Percentiles rank a stretch among this genome's conserved stretches.
Conservation (phyloP, 768 basidiomycete species). For the Lactarius akahatsu region DNA sequence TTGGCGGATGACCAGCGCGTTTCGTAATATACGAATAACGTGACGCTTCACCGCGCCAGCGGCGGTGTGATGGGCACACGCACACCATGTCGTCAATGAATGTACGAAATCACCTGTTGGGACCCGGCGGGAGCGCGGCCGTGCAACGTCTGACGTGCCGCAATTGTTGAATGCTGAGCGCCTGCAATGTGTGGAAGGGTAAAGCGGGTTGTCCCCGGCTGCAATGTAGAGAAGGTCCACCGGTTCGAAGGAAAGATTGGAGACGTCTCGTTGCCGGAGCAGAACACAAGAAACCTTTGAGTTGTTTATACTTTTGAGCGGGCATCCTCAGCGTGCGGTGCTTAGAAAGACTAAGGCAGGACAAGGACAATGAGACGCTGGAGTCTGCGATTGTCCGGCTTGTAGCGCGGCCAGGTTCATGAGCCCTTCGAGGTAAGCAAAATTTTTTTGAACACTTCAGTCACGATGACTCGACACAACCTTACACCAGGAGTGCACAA, state of each 20-base stretch:
- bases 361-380: background rate
- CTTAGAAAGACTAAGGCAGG: background rate
- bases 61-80: slow-evolving; percentile 19
- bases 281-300: slow-evolving; percentile 8
- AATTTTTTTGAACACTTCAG: background rate
- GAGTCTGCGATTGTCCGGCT: background rate
- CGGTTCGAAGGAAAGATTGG: slow-evolving; percentile 8
- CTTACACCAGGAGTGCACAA: slow-evolving; percentile 16
- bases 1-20: slow-evolving; percentile 16
- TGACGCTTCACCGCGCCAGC: slow-evolving; percentile 11
- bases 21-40: slow-evolving; percentile 20
- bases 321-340: background rate
- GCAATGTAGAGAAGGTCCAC: slow-evolving; percentile 23
- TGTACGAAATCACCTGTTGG: slow-evolving; percentile 18
- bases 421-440: slow-evolving; percentile 14
- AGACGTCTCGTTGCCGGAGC: slow-evolving; percentile 12
- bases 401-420: slow-evolving; percentile 9
- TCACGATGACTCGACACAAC: background rate
- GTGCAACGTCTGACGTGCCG: slow-evolving; percentile 17
- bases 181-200: slow-evolving; percentile 21
- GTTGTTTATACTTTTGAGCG: slow-evolving; percentile 19
- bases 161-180: slow-evolving; percentile 1
- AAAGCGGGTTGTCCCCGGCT: slow-evolving; percentile 15
- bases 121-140: slow-evolving; percentile 6
- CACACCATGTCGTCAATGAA: slow-evolving; percentile 15